Evolutionary conservation across 2,329 filamentous ascomycete species (phyloP).

Genomic region (Aureobasidium sp.): DNA sequence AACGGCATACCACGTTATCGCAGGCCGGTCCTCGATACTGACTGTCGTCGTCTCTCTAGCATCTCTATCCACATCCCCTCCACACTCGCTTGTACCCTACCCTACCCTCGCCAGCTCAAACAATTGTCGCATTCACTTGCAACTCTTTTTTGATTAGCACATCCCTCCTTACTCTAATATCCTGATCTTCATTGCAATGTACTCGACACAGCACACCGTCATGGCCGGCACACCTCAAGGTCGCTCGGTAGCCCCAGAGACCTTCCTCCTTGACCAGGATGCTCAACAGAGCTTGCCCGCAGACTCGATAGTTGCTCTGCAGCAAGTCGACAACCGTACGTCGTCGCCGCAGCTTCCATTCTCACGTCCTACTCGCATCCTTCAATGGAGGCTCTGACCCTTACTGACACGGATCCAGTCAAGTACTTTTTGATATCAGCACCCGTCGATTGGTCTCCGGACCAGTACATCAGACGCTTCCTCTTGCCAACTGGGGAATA

Average conservation of each 20-base stretch:
- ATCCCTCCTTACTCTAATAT: conserved; percentile 6
- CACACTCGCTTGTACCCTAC: conserved; percentile 4
- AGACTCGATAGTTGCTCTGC: conserved; percentile 92
- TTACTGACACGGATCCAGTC: conserved; percentile 51
- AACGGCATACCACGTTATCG: conserved; percentile 3
- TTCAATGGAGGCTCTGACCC: background rate
- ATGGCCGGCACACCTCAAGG: conserved; percentile 79
- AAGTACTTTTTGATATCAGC: conserved; percentile 99
- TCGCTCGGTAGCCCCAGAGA: conserved; percentile 73
- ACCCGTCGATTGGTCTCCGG: conserved; percentile 92
- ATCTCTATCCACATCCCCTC: background rate
- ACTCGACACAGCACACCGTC: conserved; percentile 52
- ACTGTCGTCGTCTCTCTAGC: background rate
- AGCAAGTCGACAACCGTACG: conserved; percentile 97
- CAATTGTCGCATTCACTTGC: background rate
- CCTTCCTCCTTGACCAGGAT: conserved; percentile 95
- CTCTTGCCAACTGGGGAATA: conserved; percentile 96
- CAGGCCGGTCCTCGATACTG: conserved; percentile 13
- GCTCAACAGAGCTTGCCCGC: conserved; percentile 93
- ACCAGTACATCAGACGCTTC: conserved; percentile 95
- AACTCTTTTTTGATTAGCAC: background rate
- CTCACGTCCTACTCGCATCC: background rate
- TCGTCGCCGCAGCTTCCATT: conserved; percentile 28
- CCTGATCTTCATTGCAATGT: conserved; percentile 31
- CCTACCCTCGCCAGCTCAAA: background rate